These are phyloP conservation scores for Helichrysum umbraculigerum DNA, from an alignment of 129 eudicot genomes.

Conservation along the genomic window DNA sequence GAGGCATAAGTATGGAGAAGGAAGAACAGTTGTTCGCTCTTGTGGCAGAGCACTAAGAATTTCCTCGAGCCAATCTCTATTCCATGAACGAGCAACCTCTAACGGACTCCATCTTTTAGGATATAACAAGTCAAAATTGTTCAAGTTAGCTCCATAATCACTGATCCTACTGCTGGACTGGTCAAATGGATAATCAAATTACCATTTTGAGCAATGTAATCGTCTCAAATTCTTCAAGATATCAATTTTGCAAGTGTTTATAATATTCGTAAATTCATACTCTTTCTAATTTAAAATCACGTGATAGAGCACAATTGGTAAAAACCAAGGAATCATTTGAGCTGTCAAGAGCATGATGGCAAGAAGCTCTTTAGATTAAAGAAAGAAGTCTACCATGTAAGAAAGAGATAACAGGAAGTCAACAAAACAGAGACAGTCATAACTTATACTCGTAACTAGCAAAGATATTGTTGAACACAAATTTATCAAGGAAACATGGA, in stretches of 20 bases:
- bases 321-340: neutral
- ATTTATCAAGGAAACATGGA: conserved; percentile 16
- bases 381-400: neutral
- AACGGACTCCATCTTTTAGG: conserved; percentile 76
- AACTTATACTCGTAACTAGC: neutral
- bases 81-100: conserved; percentile 93
- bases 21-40: conserved; percentile 37
- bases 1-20: conserved; percentile 87
- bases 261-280: neutral
- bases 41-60: conserved; percentile 49
- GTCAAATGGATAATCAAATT: neutral
- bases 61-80: conserved; percentile 75
- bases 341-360: neutral
- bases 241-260: neutral
- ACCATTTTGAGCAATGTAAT: neutral
- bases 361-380: neutral
- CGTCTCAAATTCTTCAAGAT: neutral
- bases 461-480: neutral
- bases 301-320: neutral
- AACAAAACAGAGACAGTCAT: neutral
- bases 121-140: neutral
- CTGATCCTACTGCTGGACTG: neutral
- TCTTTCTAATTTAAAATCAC: neutral
- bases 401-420: conserved; percentile 5
- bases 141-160: conserved; percentile 17